Base-by-base conservation (phyloP, 371 early-diverging fungal species). In the Rhizopus stolonifer region DNA sequence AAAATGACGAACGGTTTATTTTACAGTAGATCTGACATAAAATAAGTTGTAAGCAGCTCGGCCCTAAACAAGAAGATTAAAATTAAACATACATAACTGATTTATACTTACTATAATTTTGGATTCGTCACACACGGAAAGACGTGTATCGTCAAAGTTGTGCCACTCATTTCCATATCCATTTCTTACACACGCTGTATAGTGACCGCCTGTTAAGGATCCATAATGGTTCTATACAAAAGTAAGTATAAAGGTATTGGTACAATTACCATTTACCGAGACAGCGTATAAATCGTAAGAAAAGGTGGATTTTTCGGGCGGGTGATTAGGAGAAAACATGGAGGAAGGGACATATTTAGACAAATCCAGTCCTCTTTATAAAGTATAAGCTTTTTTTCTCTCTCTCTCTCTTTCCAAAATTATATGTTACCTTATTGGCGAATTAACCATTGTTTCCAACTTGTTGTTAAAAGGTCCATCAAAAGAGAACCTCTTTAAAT, bases 381-480 rank as follows among this genome's bases (percentile, higher is more conserved):
- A 10, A 10, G 7, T 4, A 4, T 46, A 34, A 17, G n/a, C n/a
- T n/a, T n/a, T n/a, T n/a, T n/a, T n/a, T n/a, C n/a, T n/a, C n/a
- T n/a, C n/a, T n/a, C n/a, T n/a, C n/a, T n/a, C n/a, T n/a, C n/a
- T 15, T 32, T 14, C 18, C 3, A 23, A 1, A 36, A n/a, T 38
- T 18, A 13, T 10, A 46, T 60, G n/a, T 57, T 73, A 70, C 81
- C 63, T 67, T 33, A 91, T 64, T 0, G 98, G 96, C 54, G 89
- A 93, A 42, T 89, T 77, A 0, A 97, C 95, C 60, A 83, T 69
- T 0, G 89, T 90, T 45, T 94, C 94, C 36, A 98, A 64, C 65
- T 96, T 97, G 65, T 96, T 86, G 39, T 90, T 82, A 65, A 96
- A 96, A 4, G 90, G 94, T 0, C 98, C 98, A 49, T 92, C 83